Base-by-base conservation (phyloP, 345 rosid species). In the Dovyalis caffra region DNA sequence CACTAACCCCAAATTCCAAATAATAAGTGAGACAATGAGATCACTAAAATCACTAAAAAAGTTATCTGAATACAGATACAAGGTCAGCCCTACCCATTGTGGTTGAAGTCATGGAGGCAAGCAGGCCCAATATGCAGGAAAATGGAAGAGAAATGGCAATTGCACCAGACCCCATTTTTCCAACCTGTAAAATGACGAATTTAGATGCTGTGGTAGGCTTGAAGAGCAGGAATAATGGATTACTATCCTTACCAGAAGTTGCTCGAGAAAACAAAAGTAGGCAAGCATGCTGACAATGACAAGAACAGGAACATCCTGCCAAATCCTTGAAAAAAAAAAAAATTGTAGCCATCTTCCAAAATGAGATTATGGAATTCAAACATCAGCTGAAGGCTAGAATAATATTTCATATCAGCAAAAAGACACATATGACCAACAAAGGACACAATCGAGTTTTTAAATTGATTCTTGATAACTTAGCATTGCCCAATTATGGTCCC, bases 231-330 rank as follows among this genome's bases (percentile, higher is more conserved):
- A 16, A 53, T 40, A 35, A 35, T 25, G 34, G 40, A 61, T 45
- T 49, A 60, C 61, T 38, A 34, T 71, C 73, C 88, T 87, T 71
- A 91, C 99, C 88, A 95, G 87, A 88, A 95, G 94, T 81, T 95
- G 93, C 91, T 95, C 99, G 0, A 95, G 98, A 80, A 86, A 95
- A 87, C 97, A 90, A 72, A 95, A 95, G 90, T 91, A 95, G 72
- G 96, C 98, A 66, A 92, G 97, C 99, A 95, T 95, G 89, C 99
- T 95, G 73, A 90, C 93, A 43, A 95, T 89, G 67, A 92, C 91
- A 29, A 95, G 95, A 79, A 90, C 68, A 0, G 98, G 99, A 81
- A 93, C 91, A 81, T 95, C 97, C 85, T 95, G 99, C 99, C 95
- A 93, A 60, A 95, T 78, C 90, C 99, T 93, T n/a, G n/a, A n/a